phyloP scores from a whole-genome alignment of 2,329 filamentous ascomycete genomes.

The Microsporum canis region DNA sequence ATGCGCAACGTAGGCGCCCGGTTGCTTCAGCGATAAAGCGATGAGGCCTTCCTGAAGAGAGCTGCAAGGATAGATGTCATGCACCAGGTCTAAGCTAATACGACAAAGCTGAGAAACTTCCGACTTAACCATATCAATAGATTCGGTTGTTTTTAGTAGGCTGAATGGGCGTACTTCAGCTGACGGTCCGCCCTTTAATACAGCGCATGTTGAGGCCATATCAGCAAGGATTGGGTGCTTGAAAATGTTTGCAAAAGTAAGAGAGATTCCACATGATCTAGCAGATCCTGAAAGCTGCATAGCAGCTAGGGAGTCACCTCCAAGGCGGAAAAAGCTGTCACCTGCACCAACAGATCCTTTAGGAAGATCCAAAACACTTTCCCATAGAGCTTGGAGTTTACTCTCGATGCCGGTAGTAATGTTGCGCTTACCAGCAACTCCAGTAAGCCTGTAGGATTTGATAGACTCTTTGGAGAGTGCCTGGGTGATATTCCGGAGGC shows the following conservation, averaged over 20 bases:
- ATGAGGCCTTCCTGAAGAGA: constrained; percentile 37
- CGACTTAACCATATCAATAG: constrained; percentile 5
- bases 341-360: constrained; percentile 9
- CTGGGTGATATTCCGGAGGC: constrained; percentile 21
- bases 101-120: constrained; percentile 22
- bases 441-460: constrained; percentile 9
- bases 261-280: constrained; percentile 11
- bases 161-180: constrained; percentile 10
- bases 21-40: constrained; percentile 38
- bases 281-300: constrained; percentile 19
- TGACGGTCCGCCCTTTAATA: neutral
- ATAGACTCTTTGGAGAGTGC: constrained; percentile 12
- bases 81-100: constrained; percentile 21
- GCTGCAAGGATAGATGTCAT: constrained; percentile 36
- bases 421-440: constrained; percentile 5
- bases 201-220: constrained; percentile 19
- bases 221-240: constrained; percentile 25
- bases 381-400: constrained; percentile 13
- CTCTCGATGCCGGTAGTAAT: constrained; percentile 7
- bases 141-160: constrained; percentile 14
- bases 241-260: constrained; percentile 19
- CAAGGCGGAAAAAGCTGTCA: constrained; percentile 17
- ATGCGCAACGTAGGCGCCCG: constrained; percentile 40
- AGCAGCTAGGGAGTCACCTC: constrained; percentile 17
- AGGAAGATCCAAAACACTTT: constrained; percentile 8